Base-by-base conservation (phyloP, 1,284 basidiomycete species). In the Trichosporon sp. region DNA sequence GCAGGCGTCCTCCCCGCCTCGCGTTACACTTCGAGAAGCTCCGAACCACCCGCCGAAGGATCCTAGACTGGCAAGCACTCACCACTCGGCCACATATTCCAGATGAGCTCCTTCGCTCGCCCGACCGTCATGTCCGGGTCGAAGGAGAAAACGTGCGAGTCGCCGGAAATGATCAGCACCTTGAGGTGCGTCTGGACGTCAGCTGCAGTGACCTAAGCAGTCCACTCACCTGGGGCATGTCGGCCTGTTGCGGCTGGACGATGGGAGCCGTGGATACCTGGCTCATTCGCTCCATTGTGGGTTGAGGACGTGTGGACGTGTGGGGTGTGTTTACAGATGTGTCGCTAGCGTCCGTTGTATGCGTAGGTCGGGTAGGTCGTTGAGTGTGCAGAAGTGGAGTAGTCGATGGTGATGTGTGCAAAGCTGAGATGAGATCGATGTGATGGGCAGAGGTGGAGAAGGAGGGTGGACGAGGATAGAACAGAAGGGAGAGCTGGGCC, bases 111-210 rank as follows among this genome's bases (percentile, higher is more conserved):
- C 67, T 68, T 76, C 68, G 92, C 89, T 72, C 92, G 85, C 13
- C 91, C 91, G 18, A 94, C 85, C 0, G 91, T 91, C 38, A 87
- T 89, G 75, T 89, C 88, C 9, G 91, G 91, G 63, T 92, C 91
- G 75, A 94, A 94, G 0, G 87, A 85, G 87, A 92, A 91, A 1
- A 88, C 88, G 75, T 89, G 86, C 69, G 89, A 85, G 64, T 87
- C 85, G 0, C 92, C 92, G 1, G 90, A 89, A 32, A 93, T 88
- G 67, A 92, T 85, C 31, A 95, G 85, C 75, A 93, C 92, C 0
- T 89, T 90, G 64, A 95, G 76, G 47, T 88, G 86, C 2, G 89
- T 87, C 83, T 91, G 88, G 0, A 88, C 9, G 68, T 70, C 38
- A 66, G 70, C 29, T 27, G 29, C 8, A 3, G 11, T n/a, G 1